Base-by-base conservation (phyloP, 768 basidiomycete species). In the Xerocomus brunneocitrinus region DNA sequence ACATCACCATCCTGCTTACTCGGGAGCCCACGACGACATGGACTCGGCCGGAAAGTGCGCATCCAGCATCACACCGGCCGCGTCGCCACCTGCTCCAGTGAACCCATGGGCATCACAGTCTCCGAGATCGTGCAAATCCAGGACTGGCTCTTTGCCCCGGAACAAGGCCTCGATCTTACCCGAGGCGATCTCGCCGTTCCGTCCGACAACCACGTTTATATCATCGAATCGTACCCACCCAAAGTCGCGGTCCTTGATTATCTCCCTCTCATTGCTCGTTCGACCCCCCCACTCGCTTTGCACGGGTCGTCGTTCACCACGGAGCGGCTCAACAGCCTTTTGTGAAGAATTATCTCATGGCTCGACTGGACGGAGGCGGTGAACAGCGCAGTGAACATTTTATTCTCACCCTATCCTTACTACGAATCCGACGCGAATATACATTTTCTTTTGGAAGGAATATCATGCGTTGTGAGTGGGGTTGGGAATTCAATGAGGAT, bases 321-420 rank as follows among this genome's bases (percentile, higher is more conserved):
- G 81, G 79, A 25, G 71, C 71, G 10, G 62, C 59, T 12, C 55
- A 56, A 5, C 68, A 65, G 12, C 79, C 80, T 9, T 60, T 67
- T n/a, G 74, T 83, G 34, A 71, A 67, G 51, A 79, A 83, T 58
- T 82, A 83, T 58, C 66, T 83, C 8, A n/a, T n/a, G n/a, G n/a
- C n/a, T n/a, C n/a, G n/a, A n/a, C n/a, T n/a, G n/a, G n/a, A n/a
- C n/a, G n/a, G n/a, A n/a, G n/a, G n/a, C n/a, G n/a, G n/a, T n/a
- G n/a, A n/a, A n/a, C n/a, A n/a, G n/a, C n/a, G n/a, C n/a, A n/a
- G n/a, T n/a, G n/a, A n/a, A n/a, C n/a, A n/a, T n/a, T n/a, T 27
- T 27, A n/a, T n/a, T n/a, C n/a, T n/a, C n/a, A n/a, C n/a, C n/a
- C n/a, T n/a, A n/a, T n/a, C n/a, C n/a, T n/a, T n/a, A n/a, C n/a